A percentile compares a stretch with the other conserved stretches of the same genome.
These are phyloP conservation scores for Colletotrichum sp. DNA, from an alignment of 2,329 filamentous ascomycete genomes.

Conservation along the genomic window DNA sequence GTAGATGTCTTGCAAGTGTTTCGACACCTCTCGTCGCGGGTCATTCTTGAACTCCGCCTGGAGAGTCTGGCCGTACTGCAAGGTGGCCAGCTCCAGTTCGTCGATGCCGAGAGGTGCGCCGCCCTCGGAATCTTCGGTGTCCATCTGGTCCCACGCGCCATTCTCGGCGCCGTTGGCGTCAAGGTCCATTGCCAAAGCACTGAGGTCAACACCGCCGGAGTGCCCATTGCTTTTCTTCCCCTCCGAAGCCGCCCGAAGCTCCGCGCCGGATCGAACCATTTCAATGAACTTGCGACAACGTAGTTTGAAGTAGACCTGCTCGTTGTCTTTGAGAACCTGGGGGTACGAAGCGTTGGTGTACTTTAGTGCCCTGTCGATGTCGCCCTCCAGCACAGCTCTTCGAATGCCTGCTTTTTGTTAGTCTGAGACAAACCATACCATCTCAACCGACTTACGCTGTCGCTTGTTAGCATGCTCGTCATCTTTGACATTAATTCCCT, in stretches of 20 bases:
- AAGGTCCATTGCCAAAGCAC: slow-evolving; percentile 58
- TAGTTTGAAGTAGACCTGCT: slow-evolving; percentile 85
- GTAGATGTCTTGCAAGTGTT: slow-evolving; percentile 83
- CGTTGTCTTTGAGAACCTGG: slow-evolving; percentile 77
- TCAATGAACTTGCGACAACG: slow-evolving; percentile 93
- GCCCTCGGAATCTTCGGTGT: slow-evolving; percentile 49
- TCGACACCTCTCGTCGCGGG: slow-evolving; percentile 69
- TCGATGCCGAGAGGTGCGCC: slow-evolving; percentile 27
- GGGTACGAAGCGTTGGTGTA: slow-evolving; percentile 81
- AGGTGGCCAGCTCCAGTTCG: slow-evolving; percentile 68
- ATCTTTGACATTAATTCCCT: slow-evolving; percentile 72
- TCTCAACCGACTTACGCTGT: slow-evolving; percentile 67
- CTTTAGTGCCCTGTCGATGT: slow-evolving; percentile 90
- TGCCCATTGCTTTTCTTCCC: slow-evolving; percentile 48
- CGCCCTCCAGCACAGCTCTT: slow-evolving; percentile 84
- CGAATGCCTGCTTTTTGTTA: slow-evolving; percentile 70
- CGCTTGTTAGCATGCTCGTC: slow-evolving; percentile 86
- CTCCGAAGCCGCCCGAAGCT: slow-evolving; percentile 58
- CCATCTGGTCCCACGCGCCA: slow-evolving; percentile 53
- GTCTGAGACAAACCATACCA: neutral
- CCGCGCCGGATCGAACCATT: slow-evolving; percentile 80
- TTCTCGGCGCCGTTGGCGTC: slow-evolving; percentile 53
- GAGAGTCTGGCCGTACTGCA: slow-evolving; percentile 81
- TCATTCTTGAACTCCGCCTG: slow-evolving; percentile 79
- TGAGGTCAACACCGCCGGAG: slow-evolving; percentile 44